Percentiles rank a stretch among this genome's conserved stretches.
phyloP scores from a whole-genome alignment of 169 alveolate genomes.

The Eimeria acervulina region DNA sequence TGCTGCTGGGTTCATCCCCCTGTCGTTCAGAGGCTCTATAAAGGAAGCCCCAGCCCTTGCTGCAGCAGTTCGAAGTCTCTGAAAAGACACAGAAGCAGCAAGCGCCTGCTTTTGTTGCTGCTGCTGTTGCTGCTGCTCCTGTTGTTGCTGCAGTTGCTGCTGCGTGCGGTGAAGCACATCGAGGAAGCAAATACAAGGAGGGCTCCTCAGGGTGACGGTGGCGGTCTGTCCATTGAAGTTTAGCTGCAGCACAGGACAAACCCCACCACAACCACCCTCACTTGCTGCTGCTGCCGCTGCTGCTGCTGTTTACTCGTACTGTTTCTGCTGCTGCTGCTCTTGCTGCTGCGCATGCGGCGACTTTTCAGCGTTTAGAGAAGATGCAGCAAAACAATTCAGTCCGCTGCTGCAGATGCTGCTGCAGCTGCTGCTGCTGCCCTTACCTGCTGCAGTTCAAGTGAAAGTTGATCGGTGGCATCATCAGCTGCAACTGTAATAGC shows the following conservation, averaged over 20 bases:
- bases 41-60: slow-evolving; percentile 44
- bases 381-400: no score
- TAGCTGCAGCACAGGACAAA: slow-evolving; percentile 8
- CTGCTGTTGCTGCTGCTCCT: slow-evolving; percentile 47
- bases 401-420: no score
- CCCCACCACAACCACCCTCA: background rate
- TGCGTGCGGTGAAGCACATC: background rate
- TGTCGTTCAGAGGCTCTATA: background rate
- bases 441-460: slow-evolving; percentile 6
- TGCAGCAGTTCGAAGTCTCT: slow-evolving; percentile 14
- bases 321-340: no score
- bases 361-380: no score
- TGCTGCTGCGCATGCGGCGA: no score
- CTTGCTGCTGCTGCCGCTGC: background rate
- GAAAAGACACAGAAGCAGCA: background rate
- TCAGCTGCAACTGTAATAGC: background rate
- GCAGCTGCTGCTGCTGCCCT: slow-evolving; percentile 24
- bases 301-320: no score
- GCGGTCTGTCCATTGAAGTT: slow-evolving; percentile 30
- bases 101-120: background rate
- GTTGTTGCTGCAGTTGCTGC: slow-evolving; percentile 8
- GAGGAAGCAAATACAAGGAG: slow-evolving; percentile 48
- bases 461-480: background rate
- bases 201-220: background rate
- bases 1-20: background rate